Evolutionary conservation across 192 early-diverging fungal genomes (phyloP).

Genomic region (Backusella sp.): DNA sequence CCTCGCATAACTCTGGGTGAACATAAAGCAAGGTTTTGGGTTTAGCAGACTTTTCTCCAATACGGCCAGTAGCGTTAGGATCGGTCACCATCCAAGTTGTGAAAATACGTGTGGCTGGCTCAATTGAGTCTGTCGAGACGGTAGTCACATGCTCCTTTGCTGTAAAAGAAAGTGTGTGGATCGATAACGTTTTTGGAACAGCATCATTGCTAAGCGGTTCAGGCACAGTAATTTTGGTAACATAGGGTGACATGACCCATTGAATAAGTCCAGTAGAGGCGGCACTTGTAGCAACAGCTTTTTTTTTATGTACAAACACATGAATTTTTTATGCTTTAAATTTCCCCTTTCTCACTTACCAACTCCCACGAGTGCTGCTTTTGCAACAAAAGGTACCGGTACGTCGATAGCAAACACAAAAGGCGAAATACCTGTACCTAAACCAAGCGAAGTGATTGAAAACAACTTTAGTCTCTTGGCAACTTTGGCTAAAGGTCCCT

Average conservation of each 20-base stretch:
- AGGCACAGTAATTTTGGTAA: conserved; percentile 45
- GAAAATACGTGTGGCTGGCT: conserved; percentile 53
- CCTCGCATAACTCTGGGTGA: conserved; percentile 44
- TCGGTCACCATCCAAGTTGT: conserved; percentile 49
- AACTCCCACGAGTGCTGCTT: conserved; percentile 44
- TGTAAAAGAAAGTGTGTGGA: conserved; percentile 40
- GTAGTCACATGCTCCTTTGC: conserved; percentile 49
- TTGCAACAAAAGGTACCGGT: conserved; percentile 45
- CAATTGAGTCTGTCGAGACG: conserved; percentile 44
- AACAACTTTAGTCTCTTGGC: conserved; percentile 55
- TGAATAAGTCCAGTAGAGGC: conserved; percentile 58
- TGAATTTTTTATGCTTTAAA: not conserved
- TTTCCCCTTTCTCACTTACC: conserved; percentile 32
- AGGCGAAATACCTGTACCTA: conserved; percentile 49
- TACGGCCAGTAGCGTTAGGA: conserved; percentile 27
- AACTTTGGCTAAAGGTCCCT: conserved; percentile 49
- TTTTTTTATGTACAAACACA: not conserved
- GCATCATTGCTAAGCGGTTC: not conserved
- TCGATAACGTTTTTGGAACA: conserved; percentile 16
- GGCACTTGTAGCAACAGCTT: conserved; percentile 52
- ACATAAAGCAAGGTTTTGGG: conserved; percentile 47
- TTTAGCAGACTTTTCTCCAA: conserved; percentile 35
- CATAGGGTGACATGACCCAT: conserved; percentile 58
- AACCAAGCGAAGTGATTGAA: conserved; percentile 50
- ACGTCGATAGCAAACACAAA: conserved; percentile 53